Percentiles rank a stretch among this genome's conserved stretches.
phyloP scores from a whole-genome alignment of 805 yeast species.

The Saturnispora bothae region DNA sequence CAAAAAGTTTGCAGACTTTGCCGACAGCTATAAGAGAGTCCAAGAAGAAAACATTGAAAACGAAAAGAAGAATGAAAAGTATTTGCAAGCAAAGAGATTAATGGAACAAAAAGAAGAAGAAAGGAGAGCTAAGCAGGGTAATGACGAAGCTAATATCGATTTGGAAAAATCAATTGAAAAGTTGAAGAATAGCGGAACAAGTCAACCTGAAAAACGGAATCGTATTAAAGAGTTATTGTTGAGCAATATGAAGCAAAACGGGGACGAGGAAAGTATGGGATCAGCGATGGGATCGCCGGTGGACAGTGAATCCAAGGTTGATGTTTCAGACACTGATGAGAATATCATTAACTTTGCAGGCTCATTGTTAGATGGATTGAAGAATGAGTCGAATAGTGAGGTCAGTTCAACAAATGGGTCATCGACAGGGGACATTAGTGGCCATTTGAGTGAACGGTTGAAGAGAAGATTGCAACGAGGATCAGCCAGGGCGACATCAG shows the following conservation, averaged over 20 bases:
- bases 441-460: conserved; percentile 24
- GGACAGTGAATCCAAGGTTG: not conserved
- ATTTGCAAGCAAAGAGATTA: conserved; percentile 33
- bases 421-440: conserved; percentile 4
- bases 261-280: not conserved
- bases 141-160: conserved; percentile 27
- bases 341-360: conserved; percentile 13
- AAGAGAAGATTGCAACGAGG: conserved; percentile 20
- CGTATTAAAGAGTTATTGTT: conserved; percentile 61
- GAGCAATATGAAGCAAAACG: conserved; percentile 48
- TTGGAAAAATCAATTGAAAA: conserved; percentile 85
- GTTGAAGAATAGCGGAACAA: conserved; percentile 74
- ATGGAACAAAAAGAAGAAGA: conserved; percentile 29
- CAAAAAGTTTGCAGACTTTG: conserved; percentile 68
- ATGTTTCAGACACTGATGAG: conserved; percentile 7
- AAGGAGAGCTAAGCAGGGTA: conserved; percentile 29
- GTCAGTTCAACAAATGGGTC: not conserved
- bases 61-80: conserved; percentile 71
- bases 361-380: not conserved
- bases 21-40: conserved; percentile 69
- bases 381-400: conserved; percentile 5
- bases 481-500: too few species aligned
- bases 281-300: not conserved
- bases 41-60: conserved; percentile 64
- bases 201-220: conserved; percentile 31